Evolutionary conservation across 352 stramenopile genomes (phyloP).

Genomic region (Phytophthora pini): DNA sequence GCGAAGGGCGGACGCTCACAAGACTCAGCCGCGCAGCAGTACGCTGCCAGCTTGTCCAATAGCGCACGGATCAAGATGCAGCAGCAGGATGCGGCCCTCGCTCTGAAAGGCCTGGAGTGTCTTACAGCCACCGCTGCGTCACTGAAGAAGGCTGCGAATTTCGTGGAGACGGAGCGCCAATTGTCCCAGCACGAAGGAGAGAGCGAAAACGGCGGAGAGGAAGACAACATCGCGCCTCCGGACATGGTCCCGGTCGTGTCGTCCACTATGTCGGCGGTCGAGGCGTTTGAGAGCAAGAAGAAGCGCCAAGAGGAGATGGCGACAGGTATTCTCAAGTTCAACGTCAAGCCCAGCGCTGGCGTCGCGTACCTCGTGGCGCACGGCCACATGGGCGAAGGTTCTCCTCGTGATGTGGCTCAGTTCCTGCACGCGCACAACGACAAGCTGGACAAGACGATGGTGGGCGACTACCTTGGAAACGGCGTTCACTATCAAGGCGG

Average conservation of each 20-base stretch:
- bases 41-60: slow-evolving; percentile 61
- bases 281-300: slow-evolving; percentile 98
- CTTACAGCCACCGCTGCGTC: slow-evolving; percentile 93
- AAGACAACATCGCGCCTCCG: slow-evolving; percentile 44
- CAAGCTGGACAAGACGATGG: slow-evolving; percentile 96
- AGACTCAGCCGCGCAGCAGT: slow-evolving; percentile 57
- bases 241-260: slow-evolving; percentile 36
- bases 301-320: slow-evolving; percentile 96
- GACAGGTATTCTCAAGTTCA: slow-evolving; percentile 98
- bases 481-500: slow-evolving; percentile 96
- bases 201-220: slow-evolving; percentile 50
- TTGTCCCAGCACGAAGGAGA: slow-evolving; percentile 34
- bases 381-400: slow-evolving; percentile 92
- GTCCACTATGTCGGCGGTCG: slow-evolving; percentile 84
- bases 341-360: slow-evolving; percentile 94
- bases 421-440: slow-evolving; percentile 94
- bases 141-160: slow-evolving; percentile 91
- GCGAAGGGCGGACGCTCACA: slow-evolving; percentile 88
- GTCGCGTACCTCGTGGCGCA: slow-evolving; percentile 92
- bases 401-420: slow-evolving; percentile 92
- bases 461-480: slow-evolving; percentile 98
- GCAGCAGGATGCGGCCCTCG: slow-evolving; percentile 77
- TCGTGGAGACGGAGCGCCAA: slow-evolving; percentile 70
- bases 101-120: slow-evolving; percentile 92
- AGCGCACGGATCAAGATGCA: slow-evolving; percentile 68